Base-by-base conservation (phyloP, 2,329 filamentous ascomycete genomes). In the Paramyrothecium roridum region DNA sequence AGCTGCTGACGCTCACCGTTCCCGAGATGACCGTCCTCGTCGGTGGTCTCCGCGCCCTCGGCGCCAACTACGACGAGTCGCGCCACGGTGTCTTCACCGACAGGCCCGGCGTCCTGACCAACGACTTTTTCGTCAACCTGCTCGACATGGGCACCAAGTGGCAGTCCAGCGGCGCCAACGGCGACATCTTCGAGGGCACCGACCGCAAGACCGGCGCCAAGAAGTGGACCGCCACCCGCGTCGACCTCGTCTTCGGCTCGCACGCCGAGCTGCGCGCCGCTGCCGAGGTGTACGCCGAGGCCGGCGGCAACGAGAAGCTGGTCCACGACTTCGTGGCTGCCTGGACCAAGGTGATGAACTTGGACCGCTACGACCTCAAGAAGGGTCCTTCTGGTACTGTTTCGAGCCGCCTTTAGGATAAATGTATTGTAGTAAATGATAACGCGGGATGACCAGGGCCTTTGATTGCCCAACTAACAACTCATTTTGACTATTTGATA, bases 61-160 rank as follows among this genome's bases (percentile, higher is more conserved):
- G 84, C 67, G 76, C 82, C 68, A 93, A 92, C 78, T 90, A 79
- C 59, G 87, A 92, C 63, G 85, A 85, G 46, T 90, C 87, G 1
- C 67, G 76, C 22, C 72, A 83, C 56, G 89, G 89, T 56, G 80
- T 92, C 56, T 79, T 92, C 66, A 93, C 89, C 55, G 78, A 80
- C 62, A 78, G 76, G 8, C 86, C 87, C 1, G 89, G 89, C 45
- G 73, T 82, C 62, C 78, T 93, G 64, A 89, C 85, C 66, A 91
- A 89, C 72, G 89, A 92, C 75, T 93, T 91, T 80, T 93, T 93
- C 67, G 81, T 90, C 72, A 91, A 92, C 75, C 78, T 93, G 72
- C 70, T 89, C 81, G 8, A 76, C 73, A 20, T 92, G 89, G 89
- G n/a, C n/a, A 64, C 64, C 20, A 73, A 73, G 43, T n/a, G n/a